A percentile compares a stretch with the other conserved stretches of the same genome.
phyloP scores from a whole-genome alignment of 805 yeast species.

The Myxozyma neglecta region DNA sequence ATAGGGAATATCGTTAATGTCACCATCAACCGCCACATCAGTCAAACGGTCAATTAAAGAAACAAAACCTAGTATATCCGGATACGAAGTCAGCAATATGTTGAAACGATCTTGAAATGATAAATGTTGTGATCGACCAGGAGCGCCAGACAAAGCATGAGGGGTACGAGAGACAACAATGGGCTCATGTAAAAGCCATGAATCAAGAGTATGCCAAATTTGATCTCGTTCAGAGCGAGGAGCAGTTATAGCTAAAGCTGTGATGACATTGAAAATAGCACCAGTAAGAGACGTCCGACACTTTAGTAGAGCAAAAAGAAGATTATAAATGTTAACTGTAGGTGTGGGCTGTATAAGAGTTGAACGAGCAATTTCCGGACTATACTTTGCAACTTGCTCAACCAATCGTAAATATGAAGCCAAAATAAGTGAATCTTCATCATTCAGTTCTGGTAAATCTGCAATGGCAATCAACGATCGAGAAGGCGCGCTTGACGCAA shows the following conservation, averaged over 20 bases:
- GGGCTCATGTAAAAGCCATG: conserved; percentile 56
- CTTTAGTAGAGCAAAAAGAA: conserved; percentile 48
- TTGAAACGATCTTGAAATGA: conserved; percentile 49
- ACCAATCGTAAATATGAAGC: conserved; percentile 72
- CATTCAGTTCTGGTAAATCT: conserved; percentile 62
- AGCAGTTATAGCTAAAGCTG: conserved; percentile 55
- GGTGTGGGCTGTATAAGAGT: conserved; percentile 30
- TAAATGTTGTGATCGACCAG: conserved; percentile 38
- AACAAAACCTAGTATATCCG: conserved; percentile 63
- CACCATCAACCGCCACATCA: conserved; percentile 3
- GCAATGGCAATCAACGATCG: conserved; percentile 26
- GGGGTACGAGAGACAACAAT: conserved; percentile 27
- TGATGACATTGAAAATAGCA: conserved; percentile 56
- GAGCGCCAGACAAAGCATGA: conserved; percentile 27
- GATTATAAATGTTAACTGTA: conserved; percentile 35
- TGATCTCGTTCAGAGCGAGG: conserved; percentile 44
- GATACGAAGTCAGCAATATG: conserved; percentile 50
- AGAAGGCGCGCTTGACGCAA: conserved; percentile 17
- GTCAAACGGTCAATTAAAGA: conserved; percentile 50
- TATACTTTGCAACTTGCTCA: conserved; percentile 51
- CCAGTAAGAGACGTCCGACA: conserved; percentile 54
- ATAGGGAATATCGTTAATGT: conserved; percentile 48
- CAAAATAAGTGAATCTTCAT: conserved; percentile 73
- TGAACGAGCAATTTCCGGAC: conserved; percentile 39
- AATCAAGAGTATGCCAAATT: conserved; percentile 71